phyloP scores from a whole-genome alignment of 208 protist species.

The Blechomonas ayalai region DNA sequence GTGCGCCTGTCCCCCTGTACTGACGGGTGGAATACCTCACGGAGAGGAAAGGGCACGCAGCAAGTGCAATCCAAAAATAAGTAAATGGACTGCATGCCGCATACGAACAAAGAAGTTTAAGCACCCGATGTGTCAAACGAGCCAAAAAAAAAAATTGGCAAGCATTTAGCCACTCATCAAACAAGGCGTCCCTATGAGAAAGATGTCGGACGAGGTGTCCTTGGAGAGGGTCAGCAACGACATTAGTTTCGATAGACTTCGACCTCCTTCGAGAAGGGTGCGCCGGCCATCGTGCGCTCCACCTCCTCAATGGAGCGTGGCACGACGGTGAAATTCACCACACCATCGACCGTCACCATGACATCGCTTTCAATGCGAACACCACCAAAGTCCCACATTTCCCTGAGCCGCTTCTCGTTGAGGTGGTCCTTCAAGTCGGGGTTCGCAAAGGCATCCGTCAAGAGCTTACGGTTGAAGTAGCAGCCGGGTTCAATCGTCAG shows the following conservation, averaged over 20 bases:
- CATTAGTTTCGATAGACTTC: slow-evolving; percentile 52
- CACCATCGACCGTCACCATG: slow-evolving; percentile 89
- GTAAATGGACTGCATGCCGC: no score
- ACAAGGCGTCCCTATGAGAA: no score
- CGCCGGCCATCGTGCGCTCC: slow-evolving; percentile 75
- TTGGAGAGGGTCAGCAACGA: no score
- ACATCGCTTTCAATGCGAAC: slow-evolving; percentile 98
- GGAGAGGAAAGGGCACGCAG: no score
- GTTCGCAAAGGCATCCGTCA: slow-evolving; percentile 78
- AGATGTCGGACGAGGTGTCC: no score
- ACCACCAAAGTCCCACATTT: slow-evolving; percentile 91
- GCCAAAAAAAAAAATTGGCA: no score
- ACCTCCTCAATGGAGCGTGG: slow-evolving; percentile 85
- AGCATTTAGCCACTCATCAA: no score
- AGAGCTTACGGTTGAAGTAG: slow-evolving; percentile 84
- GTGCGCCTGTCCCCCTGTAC: no score
- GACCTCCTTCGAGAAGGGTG: slow-evolving; percentile 45
- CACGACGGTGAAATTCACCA: slow-evolving; percentile 77
- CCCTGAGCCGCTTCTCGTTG: slow-evolving; percentile 77
- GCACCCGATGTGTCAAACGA: no score
- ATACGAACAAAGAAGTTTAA: no score
- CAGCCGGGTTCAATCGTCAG: slow-evolving; percentile 97
- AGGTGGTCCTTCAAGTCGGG: slow-evolving; percentile 67
- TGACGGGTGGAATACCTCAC: no score
- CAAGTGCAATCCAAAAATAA: no score